Percentiles rank a stretch among this genome's conserved stretches.
Evolutionary conservation across 148 eudicot species (phyloP).

Genomic region (Euryodendron excelsum): DNA sequence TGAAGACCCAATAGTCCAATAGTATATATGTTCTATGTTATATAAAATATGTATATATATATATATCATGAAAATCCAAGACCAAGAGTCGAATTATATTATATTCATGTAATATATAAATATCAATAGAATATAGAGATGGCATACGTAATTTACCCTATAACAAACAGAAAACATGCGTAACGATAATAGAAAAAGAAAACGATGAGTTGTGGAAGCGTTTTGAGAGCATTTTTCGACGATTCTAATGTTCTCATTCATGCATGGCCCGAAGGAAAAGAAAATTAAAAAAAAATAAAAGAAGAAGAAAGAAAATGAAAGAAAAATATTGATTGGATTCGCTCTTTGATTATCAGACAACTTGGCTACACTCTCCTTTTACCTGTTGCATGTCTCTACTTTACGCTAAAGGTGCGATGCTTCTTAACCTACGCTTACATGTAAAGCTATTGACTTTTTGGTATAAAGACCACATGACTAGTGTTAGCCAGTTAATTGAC

Average conservation of each 20-base stretch:
- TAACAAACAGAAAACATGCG: no score
- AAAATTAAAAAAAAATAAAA: neutral
- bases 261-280: neutral
- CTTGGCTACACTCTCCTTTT: neutral
- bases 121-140: no score
- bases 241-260: neutral
- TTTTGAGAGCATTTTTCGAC: neutral
- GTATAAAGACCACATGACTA: neutral
- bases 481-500: neutral
- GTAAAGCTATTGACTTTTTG: constrained; percentile 10
- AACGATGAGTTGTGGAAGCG: neutral
- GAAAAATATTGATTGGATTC: constrained; percentile 1
- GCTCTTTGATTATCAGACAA: constrained; percentile 3
- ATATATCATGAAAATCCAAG: no score
- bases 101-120: no score
- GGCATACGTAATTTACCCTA: no score
- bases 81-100: no score
- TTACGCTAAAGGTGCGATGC: neutral
- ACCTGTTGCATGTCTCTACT: constrained; percentile 3
- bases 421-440: neutral
- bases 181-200: no score
- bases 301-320: neutral
- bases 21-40: no score
- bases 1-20: no score
- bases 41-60: no score